Conservation (phyloP, 1,284 basidiomycete species). For the Ceratobasidium sp. region DNA sequence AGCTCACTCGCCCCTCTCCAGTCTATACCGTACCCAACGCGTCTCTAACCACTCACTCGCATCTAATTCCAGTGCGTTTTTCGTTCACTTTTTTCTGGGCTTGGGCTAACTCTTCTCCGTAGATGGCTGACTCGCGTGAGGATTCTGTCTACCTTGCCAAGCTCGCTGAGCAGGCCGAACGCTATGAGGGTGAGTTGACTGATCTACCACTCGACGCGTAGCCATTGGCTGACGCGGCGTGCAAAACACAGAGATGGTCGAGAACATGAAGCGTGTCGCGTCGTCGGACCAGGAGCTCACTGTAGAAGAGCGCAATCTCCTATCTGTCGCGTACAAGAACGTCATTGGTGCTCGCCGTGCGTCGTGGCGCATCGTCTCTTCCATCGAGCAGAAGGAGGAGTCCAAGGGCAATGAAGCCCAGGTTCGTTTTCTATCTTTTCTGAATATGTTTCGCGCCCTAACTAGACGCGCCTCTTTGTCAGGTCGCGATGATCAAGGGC, state of each 20-base stretch:
- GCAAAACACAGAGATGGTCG: constrained; percentile 87
- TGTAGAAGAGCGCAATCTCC: constrained; percentile 98
- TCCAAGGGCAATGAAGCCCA: constrained; percentile 98
- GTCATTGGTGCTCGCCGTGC: constrained; percentile 99
- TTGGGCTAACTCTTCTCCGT: neutral
- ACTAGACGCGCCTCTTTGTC: constrained; percentile 24
- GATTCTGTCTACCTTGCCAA: constrained; percentile 99
- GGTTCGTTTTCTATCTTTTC: constrained; percentile 48
- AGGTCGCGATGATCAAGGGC: constrained; percentile 96
- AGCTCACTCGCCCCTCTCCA: constrained; percentile 13
- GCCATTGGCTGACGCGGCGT: constrained; percentile 18
- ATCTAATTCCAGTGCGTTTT: constrained; percentile 24
- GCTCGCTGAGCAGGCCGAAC: constrained; percentile 99
- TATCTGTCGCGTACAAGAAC: constrained; percentile 99
- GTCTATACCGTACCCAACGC: constrained; percentile 11
- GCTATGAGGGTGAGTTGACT: constrained; percentile 89
- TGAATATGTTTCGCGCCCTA: neutral
- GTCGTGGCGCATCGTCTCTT: constrained; percentile 99
- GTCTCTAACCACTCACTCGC: neutral
- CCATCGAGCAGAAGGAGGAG: constrained; percentile 99
- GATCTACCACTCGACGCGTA: constrained; percentile 47
- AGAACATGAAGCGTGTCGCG: constrained; percentile 98
- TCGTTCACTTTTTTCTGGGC: neutral
- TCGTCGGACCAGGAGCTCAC: constrained; percentile 98
- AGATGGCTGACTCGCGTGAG: constrained; percentile 90